phyloP scores from a whole-genome alignment of 2,329 filamentous ascomycete species.

The Alternaria sp. region DNA sequence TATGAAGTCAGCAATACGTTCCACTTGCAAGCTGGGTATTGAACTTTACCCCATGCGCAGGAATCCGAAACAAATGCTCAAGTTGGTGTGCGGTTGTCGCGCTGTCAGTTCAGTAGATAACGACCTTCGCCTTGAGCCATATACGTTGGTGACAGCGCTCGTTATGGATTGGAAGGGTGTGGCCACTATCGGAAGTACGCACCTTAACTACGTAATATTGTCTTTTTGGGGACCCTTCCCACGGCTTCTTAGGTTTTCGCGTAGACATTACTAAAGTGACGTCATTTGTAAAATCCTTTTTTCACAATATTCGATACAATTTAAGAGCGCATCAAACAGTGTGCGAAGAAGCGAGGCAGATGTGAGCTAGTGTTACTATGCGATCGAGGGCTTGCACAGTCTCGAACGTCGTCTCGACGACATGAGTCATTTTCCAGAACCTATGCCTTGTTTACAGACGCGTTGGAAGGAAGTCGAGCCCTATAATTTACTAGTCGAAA shows the following conservation, averaged over 20 bases:
- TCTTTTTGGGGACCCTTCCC: neutral
- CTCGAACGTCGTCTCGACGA: conserved; percentile 5
- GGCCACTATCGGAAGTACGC: neutral
- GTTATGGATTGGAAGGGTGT: neutral
- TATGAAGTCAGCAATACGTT: conserved; percentile 19
- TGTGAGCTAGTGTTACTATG: conserved; percentile 2
- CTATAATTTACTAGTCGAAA: conserved; percentile 10
- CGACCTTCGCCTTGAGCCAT: too few species aligned
- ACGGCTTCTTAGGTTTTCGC: neutral
- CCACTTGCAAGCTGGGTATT: neutral
- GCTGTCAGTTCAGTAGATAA: conserved; percentile 8
- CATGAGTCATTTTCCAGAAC: conserved; percentile 13
- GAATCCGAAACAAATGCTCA: conserved; percentile 4
- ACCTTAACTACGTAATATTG: conserved; percentile 7
- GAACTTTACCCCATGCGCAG: conserved; percentile 13
- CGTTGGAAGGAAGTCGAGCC: conserved; percentile 7
- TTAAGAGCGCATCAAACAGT: conserved; percentile 2
- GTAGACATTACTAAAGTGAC: neutral
- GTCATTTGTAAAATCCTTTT: conserved; percentile 6
- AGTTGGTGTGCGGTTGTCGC: conserved; percentile 10
- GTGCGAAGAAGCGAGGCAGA: conserved; percentile 3
- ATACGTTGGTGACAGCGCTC: neutral
- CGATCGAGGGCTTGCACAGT: neutral
- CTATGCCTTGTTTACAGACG: conserved; percentile 6
- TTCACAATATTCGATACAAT: neutral